phyloP scores from a whole-genome alignment of 305 asterid species.

The Solanum hybrid region DNA sequence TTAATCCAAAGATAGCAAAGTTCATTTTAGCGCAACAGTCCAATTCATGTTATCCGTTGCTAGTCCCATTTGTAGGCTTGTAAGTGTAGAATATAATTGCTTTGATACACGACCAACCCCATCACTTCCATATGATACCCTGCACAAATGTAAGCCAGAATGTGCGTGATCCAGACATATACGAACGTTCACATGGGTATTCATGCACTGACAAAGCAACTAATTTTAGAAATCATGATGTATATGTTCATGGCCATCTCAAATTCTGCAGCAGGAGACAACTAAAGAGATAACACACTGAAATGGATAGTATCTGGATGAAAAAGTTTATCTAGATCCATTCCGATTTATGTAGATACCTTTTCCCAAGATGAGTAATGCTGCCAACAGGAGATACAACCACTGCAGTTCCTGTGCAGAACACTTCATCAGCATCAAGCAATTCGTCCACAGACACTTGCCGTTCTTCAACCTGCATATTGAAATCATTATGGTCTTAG shows the following conservation, averaged over 20 bases:
- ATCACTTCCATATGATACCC: conserved; percentile 56
- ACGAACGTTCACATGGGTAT: background rate
- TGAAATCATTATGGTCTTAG: background rate
- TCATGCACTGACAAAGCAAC: background rate
- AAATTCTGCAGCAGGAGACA: background rate
- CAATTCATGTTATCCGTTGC: conserved; percentile 71
- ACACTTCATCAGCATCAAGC: conserved; percentile 95
- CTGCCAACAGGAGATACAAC: conserved; percentile 96
- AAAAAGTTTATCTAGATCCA: background rate
- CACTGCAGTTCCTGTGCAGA: conserved; percentile 96
- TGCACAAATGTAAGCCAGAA: conserved; percentile 14
- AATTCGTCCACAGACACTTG: conserved; percentile 70
- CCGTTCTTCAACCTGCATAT: conserved; percentile 70
- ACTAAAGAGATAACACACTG: background rate
- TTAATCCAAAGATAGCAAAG: background rate
- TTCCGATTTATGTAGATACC: conserved; percentile 23
- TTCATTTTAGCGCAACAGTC: conserved; percentile 54
- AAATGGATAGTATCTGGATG: background rate
- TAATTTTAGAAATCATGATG: background rate
- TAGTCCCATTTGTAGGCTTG: conserved; percentile 86
- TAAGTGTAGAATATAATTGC: conserved; percentile 66
- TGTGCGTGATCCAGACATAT: background rate
- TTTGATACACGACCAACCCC: conserved; percentile 77
- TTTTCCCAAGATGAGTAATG: conserved; percentile 59
- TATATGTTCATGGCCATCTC: background rate